Evolutionary conservation across 2,329 filamentous ascomycete genomes (phyloP).

Genomic region (Aspergillus sojae): DNA sequence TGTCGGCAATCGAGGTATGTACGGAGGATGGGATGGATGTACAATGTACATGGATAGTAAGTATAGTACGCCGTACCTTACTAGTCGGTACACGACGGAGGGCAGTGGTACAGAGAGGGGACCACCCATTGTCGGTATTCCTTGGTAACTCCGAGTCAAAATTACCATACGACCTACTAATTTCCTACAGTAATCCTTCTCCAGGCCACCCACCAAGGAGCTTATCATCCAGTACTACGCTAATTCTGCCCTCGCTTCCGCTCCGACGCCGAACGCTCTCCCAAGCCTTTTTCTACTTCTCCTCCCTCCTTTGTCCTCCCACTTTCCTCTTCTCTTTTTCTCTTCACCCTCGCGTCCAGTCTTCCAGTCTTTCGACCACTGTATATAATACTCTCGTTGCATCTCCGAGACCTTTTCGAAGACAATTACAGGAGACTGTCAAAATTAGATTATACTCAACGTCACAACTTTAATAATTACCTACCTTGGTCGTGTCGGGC

Average conservation of each 20-base stretch:
- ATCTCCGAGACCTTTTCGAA: not conserved
- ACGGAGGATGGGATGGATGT: not conserved
- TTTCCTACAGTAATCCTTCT: constrained; percentile 3
- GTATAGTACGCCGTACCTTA: not conserved
- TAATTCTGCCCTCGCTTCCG: constrained; percentile 19
- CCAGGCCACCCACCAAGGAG: not conserved
- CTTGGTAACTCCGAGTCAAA: not conserved
- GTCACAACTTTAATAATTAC: constrained; percentile 12
- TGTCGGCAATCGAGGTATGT: not conserved
- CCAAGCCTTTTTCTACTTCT: constrained; percentile 16
- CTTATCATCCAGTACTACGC: constrained; percentile 15
- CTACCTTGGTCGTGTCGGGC: constrained; percentile 32
- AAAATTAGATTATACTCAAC: constrained; percentile 1
- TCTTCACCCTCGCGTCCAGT: constrained; percentile 8
- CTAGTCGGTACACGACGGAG: not conserved
- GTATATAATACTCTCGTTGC: constrained; percentile 7
- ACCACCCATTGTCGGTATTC: not conserved
- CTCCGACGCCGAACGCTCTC: constrained; percentile 17
- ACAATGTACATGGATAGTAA: not conserved
- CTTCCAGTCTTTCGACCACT: constrained; percentile 1
- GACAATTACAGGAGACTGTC: not conserved
- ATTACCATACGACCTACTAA: constrained; percentile 6
- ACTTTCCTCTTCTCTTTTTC: constrained; percentile 13
- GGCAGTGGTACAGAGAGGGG: no score
- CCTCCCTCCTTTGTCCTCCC: constrained; percentile 18